Evolutionary conservation across 768 basidiomycete genomes (phyloP), one percentile per base, ranked within the genome.

Genomic region (Pleurotus eryngii): DNA sequence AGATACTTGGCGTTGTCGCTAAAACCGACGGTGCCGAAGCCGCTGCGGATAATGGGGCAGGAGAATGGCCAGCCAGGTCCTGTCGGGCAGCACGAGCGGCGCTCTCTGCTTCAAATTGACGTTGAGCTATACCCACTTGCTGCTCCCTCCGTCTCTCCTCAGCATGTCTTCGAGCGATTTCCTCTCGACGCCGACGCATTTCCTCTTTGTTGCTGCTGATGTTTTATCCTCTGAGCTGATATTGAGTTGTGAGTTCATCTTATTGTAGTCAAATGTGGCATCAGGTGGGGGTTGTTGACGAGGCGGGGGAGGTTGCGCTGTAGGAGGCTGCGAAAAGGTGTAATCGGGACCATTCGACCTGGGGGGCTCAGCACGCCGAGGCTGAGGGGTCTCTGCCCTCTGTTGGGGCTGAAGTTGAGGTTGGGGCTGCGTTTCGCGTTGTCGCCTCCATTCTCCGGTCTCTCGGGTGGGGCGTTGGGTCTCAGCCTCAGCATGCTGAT

Each of bases 81-180:
- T 75, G 72, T 50, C 80, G 73, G 48, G 76, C 73, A 35, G 71
- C 69, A 39, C 75, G 76, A 37, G 81, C 81, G 27, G 76, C 76
- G 12, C 76, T 71, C 12, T 85, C 81, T 5, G 82, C 80, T 63
- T 87, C 86, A 49, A 79, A 80, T 64, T 87, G 87, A 49, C 87
- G 73, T 43, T 73, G 74, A 5, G 74, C 57, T 57, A 88, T 84
- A 0, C 78, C 84, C 8, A 83, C 82, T 56, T 85, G 81, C 57
- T 86, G 82, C 49, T 74, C 73, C 56, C 70, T 74, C 56, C 79
- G 72, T 61, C 76, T 76, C 58, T 76, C 71, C 58, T 73, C 72
- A 0, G 61, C 61, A 20, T 68, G 65, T 45, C 68, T 68, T 43
- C 70, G 67, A 20, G 68, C 67, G 3, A 77, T 78, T 48, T 81